A percentile compares a stretch with the other conserved stretches of the same genome.
Conservation (phyloP, 768 basidiomycete species). For the Lactarius quietus region DNA sequence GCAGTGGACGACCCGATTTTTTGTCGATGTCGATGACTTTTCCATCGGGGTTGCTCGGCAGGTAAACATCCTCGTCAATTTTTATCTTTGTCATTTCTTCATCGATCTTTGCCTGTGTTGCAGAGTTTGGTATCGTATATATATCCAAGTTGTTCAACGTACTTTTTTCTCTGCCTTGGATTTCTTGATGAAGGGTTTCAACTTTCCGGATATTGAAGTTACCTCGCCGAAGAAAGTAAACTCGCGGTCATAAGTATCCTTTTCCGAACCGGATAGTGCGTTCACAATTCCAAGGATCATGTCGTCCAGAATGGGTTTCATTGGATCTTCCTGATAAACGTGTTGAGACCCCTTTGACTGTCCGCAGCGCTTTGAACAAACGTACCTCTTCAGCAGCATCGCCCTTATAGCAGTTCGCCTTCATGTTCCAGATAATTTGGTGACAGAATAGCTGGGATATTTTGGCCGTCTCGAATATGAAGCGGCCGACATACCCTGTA, state of each 20-base stretch:
- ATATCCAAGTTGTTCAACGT: background rate
- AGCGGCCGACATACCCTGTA: constrained; percentile 86
- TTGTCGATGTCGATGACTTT: constrained; percentile 96
- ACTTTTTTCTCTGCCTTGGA: constrained; percentile 97
- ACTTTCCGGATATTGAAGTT: constrained; percentile 95
- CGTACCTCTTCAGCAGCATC: constrained; percentile 80
- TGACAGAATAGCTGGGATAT: constrained; percentile 98
- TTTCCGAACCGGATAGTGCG: constrained; percentile 85
- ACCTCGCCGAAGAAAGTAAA: constrained; percentile 96
- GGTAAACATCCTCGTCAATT: constrained; percentile 93
- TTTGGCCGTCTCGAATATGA: constrained; percentile 96
- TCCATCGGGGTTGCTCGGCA: constrained; percentile 97
- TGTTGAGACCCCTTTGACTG: background rate
- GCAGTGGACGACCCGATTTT: constrained; percentile 91
- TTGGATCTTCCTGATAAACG: constrained; percentile 72
- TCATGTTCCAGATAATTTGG: constrained; percentile 99
- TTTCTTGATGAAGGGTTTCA: constrained; percentile 95
- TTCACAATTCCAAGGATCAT: constrained; percentile 79
- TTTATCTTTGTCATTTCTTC: constrained; percentile 97
- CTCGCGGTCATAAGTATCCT: constrained; percentile 88
- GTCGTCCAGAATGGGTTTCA: constrained; percentile 92
- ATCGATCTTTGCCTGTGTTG: constrained; percentile 87
- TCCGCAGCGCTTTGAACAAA: background rate
- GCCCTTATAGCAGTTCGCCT: constrained; percentile 94
- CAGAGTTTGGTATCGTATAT: constrained; percentile 11